A percentile compares a stretch with the other conserved stretches of the same genome.
These are phyloP conservation scores for Fusarium ramigenum DNA, from an alignment of 2,329 filamentous ascomycete genomes.

Conservation along the genomic window DNA sequence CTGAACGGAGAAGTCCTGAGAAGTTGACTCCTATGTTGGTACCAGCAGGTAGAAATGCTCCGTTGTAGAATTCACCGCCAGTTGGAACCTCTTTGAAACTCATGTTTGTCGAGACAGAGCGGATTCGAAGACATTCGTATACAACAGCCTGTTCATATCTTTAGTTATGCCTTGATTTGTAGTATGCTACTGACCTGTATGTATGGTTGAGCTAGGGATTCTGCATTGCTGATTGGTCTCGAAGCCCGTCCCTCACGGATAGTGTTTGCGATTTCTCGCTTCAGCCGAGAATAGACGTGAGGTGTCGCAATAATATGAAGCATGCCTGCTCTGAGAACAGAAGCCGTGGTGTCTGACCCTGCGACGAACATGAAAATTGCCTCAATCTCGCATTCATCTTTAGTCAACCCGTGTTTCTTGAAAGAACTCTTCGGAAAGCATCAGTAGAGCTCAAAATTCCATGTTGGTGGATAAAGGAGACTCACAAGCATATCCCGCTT, in stretches of 20 bases:
- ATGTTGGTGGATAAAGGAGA: fast-evolving
- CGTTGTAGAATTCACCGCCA: not conserved
- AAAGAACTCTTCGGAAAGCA: not conserved
- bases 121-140: not conserved
- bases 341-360: not conserved
- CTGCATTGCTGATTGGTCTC: not conserved
- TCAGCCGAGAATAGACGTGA: not conserved
- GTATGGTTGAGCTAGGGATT: not conserved
- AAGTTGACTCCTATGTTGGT: not conserved
- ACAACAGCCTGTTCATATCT: not conserved
- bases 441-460: not conserved
- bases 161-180: fast-evolving
- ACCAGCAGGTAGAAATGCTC: not conserved
- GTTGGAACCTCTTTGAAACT: not conserved
- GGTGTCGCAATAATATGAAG: not conserved
- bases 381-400: not conserved
- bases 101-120: not conserved
- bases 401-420: not conserved
- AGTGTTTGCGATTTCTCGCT: not conserved
- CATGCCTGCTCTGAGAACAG: not conserved
- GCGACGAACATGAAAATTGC: not conserved
- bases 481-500: not conserved
- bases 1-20: not conserved
- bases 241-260: not conserved
- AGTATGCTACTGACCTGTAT: not conserved